phyloP scores from a whole-genome alignment of 495 filamentous ascomycete genomes.

The Penicillium riverlandense region DNA sequence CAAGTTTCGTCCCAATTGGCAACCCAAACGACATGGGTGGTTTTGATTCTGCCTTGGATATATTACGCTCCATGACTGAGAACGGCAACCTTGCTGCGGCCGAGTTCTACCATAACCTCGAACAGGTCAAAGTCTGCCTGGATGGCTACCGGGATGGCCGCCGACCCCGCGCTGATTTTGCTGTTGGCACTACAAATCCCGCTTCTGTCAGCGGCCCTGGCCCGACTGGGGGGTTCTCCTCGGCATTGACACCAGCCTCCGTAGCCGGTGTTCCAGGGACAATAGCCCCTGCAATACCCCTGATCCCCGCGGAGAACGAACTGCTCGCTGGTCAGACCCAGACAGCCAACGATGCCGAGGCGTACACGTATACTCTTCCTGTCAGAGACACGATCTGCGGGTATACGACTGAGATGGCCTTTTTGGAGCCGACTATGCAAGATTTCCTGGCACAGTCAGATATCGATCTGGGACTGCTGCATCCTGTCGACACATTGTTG shows the following conservation, averaged over 20 bases:
- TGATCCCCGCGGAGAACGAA: constrained; percentile 1
- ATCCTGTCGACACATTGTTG: constrained; percentile 36
- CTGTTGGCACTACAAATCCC: background rate
- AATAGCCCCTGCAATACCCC: no score
- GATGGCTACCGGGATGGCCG: constrained; percentile 14
- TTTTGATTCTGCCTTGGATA: constrained; percentile 34
- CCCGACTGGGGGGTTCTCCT: background rate
- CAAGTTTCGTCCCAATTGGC: constrained; percentile 33
- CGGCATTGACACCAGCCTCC: background rate
- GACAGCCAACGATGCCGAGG: background rate
- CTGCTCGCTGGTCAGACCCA: background rate
- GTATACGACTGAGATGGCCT: constrained; percentile 39
- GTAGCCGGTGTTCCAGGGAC: background rate
- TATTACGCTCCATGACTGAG: constrained; percentile 33
- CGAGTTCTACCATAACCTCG: constrained; percentile 33
- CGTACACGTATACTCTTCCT: constrained; percentile 5
- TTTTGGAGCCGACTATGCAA: constrained; percentile 40
- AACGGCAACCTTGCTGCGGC: constrained; percentile 36
- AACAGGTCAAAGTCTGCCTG: constrained; percentile 29
- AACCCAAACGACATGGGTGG: constrained; percentile 25
- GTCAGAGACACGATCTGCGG: constrained; percentile 12
- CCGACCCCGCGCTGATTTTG: constrained; percentile 1
- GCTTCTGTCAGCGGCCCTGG: background rate
- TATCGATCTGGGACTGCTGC: constrained; percentile 31
- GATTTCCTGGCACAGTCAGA: constrained; percentile 39